These are phyloP conservation scores for Curvularia verruculosa DNA, from an alignment of 2,329 filamentous ascomycete genomes.

Conservation along the genomic window DNA sequence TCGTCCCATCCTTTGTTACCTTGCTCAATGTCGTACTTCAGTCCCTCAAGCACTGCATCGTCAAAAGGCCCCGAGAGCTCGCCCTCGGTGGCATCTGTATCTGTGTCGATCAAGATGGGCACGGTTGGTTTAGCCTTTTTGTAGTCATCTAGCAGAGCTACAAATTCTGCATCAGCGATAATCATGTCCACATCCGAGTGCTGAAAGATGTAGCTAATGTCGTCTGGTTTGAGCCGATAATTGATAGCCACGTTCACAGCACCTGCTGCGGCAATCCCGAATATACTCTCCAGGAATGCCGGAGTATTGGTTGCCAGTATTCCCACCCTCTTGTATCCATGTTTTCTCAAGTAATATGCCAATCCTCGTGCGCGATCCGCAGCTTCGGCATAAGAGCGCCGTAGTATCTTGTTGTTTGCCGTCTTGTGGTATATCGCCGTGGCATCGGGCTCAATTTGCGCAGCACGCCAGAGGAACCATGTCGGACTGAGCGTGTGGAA, in stretches of 20 bases:
- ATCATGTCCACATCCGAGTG: constrained; percentile 87
- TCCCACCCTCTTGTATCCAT: constrained; percentile 76
- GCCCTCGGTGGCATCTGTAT: constrained; percentile 78
- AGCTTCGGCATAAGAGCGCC: constrained; percentile 78
- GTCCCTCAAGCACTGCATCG: constrained; percentile 79
- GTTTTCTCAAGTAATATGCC: constrained; percentile 82
- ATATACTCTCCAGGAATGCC: constrained; percentile 89
- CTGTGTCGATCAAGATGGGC: constrained; percentile 79
- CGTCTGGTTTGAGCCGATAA: constrained; percentile 78
- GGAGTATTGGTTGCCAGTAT: constrained; percentile 92
- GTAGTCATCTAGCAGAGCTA: constrained; percentile 71
- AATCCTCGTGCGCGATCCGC: constrained; percentile 86
- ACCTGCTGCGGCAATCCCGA: constrained; percentile 82
- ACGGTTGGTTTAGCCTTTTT: constrained; percentile 65
- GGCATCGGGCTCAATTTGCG: constrained; percentile 81
- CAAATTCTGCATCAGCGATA: constrained; percentile 83
- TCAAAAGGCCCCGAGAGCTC: constrained; percentile 81
- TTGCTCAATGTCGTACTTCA: constrained; percentile 70
- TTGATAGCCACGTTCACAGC: constrained; percentile 77
- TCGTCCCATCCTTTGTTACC: constrained; percentile 77
- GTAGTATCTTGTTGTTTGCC: constrained; percentile 73
- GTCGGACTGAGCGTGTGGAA: constrained; percentile 85
- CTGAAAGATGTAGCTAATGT: constrained; percentile 88
- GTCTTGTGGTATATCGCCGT: constrained; percentile 85
- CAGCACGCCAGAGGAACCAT: constrained; percentile 83